Conservation (phyloP, 768 basidiomycete genomes). For the Mycena alexandri region DNA sequence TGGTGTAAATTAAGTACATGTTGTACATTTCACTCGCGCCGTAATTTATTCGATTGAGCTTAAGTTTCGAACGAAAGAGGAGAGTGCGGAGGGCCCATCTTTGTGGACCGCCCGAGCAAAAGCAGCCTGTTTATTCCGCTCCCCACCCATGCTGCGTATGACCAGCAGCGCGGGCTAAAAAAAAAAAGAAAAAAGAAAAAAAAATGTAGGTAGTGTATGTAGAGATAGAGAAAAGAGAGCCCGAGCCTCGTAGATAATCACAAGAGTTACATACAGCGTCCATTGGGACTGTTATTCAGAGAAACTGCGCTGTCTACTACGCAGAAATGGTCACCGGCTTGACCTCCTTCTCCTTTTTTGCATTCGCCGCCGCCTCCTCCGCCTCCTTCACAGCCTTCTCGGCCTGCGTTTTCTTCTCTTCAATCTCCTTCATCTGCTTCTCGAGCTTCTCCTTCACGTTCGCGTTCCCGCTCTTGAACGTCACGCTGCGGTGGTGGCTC, state of each 20-base stretch:
- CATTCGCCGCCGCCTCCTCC: constrained; percentile 60
- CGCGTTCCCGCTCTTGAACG: constrained; percentile 66
- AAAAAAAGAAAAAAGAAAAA: constrained; percentile 30
- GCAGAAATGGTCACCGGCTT: constrained; percentile 63
- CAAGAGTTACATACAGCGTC: constrained; percentile 35
- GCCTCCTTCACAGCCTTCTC: constrained; percentile 78
- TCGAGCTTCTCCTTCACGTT: constrained; percentile 61
- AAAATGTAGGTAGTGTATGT: constrained; percentile 17
- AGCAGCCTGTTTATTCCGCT: constrained; percentile 30
- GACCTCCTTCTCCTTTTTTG: constrained; percentile 71
- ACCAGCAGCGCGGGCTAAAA: constrained; percentile 31
- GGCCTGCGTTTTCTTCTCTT: constrained; percentile 72
- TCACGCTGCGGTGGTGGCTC: constrained; percentile 75
- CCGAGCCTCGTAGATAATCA: constrained; percentile 27
- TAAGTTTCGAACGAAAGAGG: constrained; percentile 8
- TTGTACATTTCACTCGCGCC: not conserved
- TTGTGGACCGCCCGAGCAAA: constrained; percentile 34
- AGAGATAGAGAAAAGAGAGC: constrained; percentile 13
- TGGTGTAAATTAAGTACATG: constrained; percentile 35
- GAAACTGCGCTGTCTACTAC: constrained; percentile 26
- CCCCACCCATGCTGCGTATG: constrained; percentile 23
- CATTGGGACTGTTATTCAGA: constrained; percentile 1
- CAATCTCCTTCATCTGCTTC: constrained; percentile 72
- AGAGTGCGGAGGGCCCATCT: constrained; percentile 24
- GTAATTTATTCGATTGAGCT: not conserved